These are phyloP conservation scores for Candida nonsorbophila DNA, from an alignment of 805 yeast species.

Conservation along the genomic window DNA sequence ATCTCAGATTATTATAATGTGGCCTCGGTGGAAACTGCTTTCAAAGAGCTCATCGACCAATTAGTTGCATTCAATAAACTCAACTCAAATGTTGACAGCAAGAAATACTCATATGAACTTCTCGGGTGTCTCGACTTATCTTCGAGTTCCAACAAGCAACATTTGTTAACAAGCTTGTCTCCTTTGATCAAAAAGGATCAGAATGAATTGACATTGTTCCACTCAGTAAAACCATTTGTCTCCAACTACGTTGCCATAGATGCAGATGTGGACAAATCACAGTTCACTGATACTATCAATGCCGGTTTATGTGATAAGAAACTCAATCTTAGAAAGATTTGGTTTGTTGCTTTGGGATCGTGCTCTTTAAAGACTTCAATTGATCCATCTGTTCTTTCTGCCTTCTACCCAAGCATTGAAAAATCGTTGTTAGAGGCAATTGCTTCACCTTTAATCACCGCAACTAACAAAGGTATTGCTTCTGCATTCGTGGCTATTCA, in stretches of 20 bases:
- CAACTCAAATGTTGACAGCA: slow-evolving; percentile 58
- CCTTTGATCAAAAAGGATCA: slow-evolving; percentile 66
- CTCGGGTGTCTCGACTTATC: slow-evolving; percentile 23
- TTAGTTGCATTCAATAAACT: slow-evolving; percentile 56
- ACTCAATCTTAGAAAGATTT: slow-evolving; percentile 53
- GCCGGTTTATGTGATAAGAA: slow-evolving; percentile 67
- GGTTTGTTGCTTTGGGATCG: slow-evolving; percentile 55
- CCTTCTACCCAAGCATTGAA: slow-evolving; percentile 17
- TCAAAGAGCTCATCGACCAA: slow-evolving; percentile 17
- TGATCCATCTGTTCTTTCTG: slow-evolving; percentile 11
- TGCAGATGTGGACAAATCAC: slow-evolving; percentile 12
- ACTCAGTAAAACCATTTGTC: slow-evolving; percentile 46
- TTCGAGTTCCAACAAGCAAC: slow-evolving; percentile 18
- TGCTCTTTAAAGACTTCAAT: slow-evolving; percentile 12
- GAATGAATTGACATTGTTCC: slow-evolving; percentile 58
- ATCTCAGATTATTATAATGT: slow-evolving; percentile 12
- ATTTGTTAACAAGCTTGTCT: slow-evolving; percentile 38
- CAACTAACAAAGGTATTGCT: slow-evolving; percentile 46
- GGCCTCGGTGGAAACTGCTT: slow-evolving; percentile 6
- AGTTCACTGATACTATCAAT: slow-evolving; percentile 23
- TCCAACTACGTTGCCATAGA: slow-evolving; percentile 32
- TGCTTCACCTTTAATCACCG: slow-evolving; percentile 48
- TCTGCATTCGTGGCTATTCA: slow-evolving; percentile 49
- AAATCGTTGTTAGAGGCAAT: slow-evolving; percentile 37
- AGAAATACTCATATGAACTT: slow-evolving; percentile 45